Base-by-base conservation (phyloP, 2,329 filamentous ascomycete genomes). In the Colletotrichum sp. region DNA sequence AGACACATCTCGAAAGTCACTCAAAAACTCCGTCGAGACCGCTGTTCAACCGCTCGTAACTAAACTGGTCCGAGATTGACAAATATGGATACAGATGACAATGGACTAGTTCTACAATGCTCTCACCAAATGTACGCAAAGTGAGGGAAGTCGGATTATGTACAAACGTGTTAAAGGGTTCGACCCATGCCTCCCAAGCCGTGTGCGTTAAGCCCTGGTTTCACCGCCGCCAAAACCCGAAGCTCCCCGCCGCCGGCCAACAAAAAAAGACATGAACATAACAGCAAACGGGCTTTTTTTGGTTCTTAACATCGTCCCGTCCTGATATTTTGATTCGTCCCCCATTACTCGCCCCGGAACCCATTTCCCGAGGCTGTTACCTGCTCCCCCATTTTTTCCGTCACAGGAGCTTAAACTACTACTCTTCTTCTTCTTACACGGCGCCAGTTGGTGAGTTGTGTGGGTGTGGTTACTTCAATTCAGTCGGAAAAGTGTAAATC, bases 401-500 rank as follows among this genome's bases (percentile, higher is more conserved):
- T 64, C 66, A 60, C 52, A 24, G 70, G 71, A 72, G 74, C 59
- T 74, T 74, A 32, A 26, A 21, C n/a, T 67, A 16, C 32, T 73
- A 18, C 30, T 76, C 71, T 76, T 76, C 73, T 65, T 76, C 74
- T 76, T 76, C 73, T 65, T 76, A 76, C 74, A 76, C 71, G 59
- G 59, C 74, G 59, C 70, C 71, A 21, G 26, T 60, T 24, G 59
- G 59, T 49, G 44, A 59, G 49, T 76, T 69, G 70, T 75, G 62
- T 52, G 34, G 60, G 24, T 71, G 32, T 52, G 18, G 24, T 34
- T 69, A 49, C 28, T 62, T 69, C 18, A 26, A 28, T 69, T 69
- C 49, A 24, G 21, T 21, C 9, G 49, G 32, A 59, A 49, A n/a
- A 36, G 26, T 13, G 36, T n/a, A 36, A 66, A 36, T 30, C 15